These are phyloP conservation scores for Rutidosis leptorrhynchoides DNA, from an alignment of 129 eudicot species.

Conservation along the genomic window DNA sequence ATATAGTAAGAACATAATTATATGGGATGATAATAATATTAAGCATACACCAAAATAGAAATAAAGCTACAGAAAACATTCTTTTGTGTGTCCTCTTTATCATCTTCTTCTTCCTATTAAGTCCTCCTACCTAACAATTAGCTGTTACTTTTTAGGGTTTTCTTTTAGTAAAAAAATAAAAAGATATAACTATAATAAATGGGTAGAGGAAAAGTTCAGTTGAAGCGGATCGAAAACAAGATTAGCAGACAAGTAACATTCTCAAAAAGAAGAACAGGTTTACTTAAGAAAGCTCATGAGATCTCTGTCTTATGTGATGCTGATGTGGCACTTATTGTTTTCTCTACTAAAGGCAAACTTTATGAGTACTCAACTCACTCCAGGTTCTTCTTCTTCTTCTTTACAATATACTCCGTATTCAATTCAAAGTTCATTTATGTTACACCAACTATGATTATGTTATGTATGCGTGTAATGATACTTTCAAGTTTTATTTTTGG, in stretches of 20 bases:
- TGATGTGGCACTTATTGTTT: conserved; percentile 75
- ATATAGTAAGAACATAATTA: conserved; percentile 20
- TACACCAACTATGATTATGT: no score
- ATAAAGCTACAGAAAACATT: conserved; percentile 34
- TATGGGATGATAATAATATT: conserved; percentile 22
- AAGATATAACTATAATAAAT: conserved; percentile 18
- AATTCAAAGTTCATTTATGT: no score
- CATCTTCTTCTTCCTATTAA: conserved; percentile 22
- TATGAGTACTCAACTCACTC: conserved; percentile 79
- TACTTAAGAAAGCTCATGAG: conserved; percentile 85
- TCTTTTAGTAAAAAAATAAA: background rate
- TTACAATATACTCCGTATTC: no score
- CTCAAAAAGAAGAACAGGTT: conserved; percentile 77
- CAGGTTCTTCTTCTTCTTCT: conserved; percentile 38
- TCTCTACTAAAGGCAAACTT: conserved; percentile 75
- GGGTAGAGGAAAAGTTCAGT: conserved; percentile 90
- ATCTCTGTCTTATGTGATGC: conserved; percentile 72
- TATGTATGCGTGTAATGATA: no score
- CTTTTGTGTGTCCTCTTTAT: conserved; percentile 18
- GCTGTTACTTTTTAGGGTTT: conserved; percentile 29
- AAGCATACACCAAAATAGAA: conserved; percentile 39
- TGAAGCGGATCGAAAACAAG: conserved; percentile 87
- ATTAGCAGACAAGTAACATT: conserved; percentile 84
- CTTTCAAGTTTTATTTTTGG: conserved; percentile 17
- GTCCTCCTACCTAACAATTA: conserved; percentile 7